Base-by-base conservation (phyloP, 257 asterid genomes). In the Perilla frutescens region DNA sequence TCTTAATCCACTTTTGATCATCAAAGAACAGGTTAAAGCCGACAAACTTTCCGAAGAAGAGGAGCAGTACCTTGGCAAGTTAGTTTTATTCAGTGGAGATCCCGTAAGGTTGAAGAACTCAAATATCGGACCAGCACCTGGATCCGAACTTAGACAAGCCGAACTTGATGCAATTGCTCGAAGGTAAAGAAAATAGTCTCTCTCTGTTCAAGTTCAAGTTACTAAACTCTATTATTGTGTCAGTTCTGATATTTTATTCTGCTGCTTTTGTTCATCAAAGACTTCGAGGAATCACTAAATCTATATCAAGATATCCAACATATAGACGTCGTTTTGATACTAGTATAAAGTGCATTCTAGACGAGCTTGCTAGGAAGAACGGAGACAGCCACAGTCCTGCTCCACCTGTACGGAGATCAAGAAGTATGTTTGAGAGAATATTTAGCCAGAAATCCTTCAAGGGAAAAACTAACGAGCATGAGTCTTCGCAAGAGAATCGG, bases 291-390 rank as follows among this genome's bases (percentile, higher is more conserved):
- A 95, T 95, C 77, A 95, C 96, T 2, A 90, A 86, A 80, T 87
- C 96, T 1, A 84, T 95, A 80, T 83, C 95, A n/a, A 87, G 98
- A 76, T 92, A 81, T 78, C 98, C 99, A 29, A 90, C 99, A 6
- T 87, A 77, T 60, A 90, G 90, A 79, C 93, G 99, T 7, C 95
- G 99, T 8, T 91, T 90, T 84, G 99, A 90, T 54, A 60, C 74
- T 51, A 88, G 88, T 47, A 85, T 80, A 70, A 82, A 76, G 72
- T 73, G 43, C 67, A 82, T 95, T 53, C 79, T 85, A 11, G 93
- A 92, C 55, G 89, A 86, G 79, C 96, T 95, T n/a, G 86, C 76
- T 39, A 82, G 82, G 79, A 90, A 85, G 87, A 82, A 86, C 45
- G 84, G 81, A 7, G 84, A 76, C 60, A 65, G 66, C 57, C 20